A percentile compares a stretch with the other conserved stretches of the same genome.
Evolutionary conservation across 768 basidiomycete genomes (phyloP).

Genomic region (Mycena capillaripes): DNA sequence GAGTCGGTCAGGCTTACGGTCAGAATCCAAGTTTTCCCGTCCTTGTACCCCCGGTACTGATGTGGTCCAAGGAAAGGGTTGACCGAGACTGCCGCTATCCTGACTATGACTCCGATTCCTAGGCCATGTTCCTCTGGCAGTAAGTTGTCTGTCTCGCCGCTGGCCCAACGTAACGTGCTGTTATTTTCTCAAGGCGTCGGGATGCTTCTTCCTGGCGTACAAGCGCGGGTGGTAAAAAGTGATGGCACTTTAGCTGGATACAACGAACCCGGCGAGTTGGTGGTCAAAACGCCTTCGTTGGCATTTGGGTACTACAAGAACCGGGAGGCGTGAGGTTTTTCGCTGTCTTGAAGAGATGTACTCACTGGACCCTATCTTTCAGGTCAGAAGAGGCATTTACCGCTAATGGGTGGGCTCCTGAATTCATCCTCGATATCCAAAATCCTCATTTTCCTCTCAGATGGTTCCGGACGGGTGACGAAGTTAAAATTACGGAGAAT

Average conservation of each 20-base stretch:
- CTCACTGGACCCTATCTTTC: slow-evolving; percentile 37
- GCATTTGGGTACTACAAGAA: slow-evolving; percentile 63
- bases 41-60: neutral
- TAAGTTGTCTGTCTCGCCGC: neutral
- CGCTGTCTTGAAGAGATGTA: neutral
- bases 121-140: slow-evolving; percentile 47
- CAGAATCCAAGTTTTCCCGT: slow-evolving; percentile 7
- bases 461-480: neutral
- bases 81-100: slow-evolving; percentile 72
- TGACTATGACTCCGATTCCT: slow-evolving; percentile 62
- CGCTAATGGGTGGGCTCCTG: neutral
- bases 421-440: neutral
- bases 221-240: slow-evolving; percentile 56
- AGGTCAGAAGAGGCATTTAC: slow-evolving; percentile 70
- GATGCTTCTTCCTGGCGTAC: slow-evolving; percentile 52
- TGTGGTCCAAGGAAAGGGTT: slow-evolving; percentile 56
- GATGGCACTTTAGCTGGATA: slow-evolving; percentile 57
- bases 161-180: slow-evolving; percentile 28
- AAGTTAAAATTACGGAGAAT: neutral
- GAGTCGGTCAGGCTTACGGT: slow-evolving; percentile 73
- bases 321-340: slow-evolving; percentile 64
- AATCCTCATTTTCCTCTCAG: neutral
- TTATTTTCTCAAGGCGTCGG: slow-evolving; percentile 64
- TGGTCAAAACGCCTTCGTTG: slow-evolving; percentile 52
- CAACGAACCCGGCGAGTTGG: slow-evolving; percentile 60